A percentile compares a stretch with the other conserved stretches of the same genome.
phyloP scores from a whole-genome alignment of 1,284 basidiomycete species.

The Sporisorium sorghi region DNA sequence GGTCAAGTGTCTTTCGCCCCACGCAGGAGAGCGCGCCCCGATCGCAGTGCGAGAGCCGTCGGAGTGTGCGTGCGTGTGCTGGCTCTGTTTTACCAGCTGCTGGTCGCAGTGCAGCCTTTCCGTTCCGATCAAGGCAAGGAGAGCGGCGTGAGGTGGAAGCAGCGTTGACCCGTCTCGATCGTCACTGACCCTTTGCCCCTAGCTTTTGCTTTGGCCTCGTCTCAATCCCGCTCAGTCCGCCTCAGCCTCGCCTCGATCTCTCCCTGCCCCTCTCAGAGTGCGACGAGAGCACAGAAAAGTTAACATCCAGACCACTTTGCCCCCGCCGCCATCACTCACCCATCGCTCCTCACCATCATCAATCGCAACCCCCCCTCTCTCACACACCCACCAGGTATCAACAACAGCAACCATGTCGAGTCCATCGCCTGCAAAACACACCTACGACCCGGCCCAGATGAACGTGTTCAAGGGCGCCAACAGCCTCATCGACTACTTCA shows the following conservation, averaged over 20 bases:
- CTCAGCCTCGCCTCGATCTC: neutral
- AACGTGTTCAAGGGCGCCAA: constrained; percentile 45
- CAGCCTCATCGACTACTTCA: constrained; percentile 43
- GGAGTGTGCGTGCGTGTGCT: no score
- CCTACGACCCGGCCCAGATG: constrained; percentile 20
- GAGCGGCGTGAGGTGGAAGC: no score
- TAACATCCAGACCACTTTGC: constrained; percentile 5
- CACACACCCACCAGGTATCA: neutral
- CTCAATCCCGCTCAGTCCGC: neutral
- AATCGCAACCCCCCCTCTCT: neutral
- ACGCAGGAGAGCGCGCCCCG: no score
- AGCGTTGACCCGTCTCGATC: neutral
- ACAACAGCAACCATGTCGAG: constrained; percentile 3
- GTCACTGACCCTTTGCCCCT: no score
- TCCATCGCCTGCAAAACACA: neutral
- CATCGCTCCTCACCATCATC: constrained; percentile 5
- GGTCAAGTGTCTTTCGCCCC: no score
- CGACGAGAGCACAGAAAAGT: constrained; percentile 1
- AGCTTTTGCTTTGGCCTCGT: neutral
- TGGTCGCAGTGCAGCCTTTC: neutral
- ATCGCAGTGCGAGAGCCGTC: no score
- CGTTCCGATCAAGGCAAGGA: no score
- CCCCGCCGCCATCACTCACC: neutral
- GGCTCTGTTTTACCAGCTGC: neutral
- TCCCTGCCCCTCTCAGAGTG: neutral